Evolutionary conservation across 306 rosid species (phyloP), one percentile per base, ranked within the genome.

Genomic region (Glycine latifolia): DNA sequence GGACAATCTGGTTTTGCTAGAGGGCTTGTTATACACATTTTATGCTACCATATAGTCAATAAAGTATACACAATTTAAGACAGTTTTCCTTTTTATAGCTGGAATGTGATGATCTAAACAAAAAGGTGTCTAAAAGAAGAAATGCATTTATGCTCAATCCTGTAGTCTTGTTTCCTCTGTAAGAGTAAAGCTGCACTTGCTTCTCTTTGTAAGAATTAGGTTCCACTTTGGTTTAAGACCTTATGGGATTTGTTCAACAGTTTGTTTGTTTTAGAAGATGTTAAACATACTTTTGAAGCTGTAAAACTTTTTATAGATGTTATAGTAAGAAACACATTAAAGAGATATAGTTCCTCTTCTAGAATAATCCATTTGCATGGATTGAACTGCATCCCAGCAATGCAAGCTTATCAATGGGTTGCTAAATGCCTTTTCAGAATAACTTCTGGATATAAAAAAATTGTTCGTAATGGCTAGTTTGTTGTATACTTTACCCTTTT

Each of bases 91-190:
- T 81, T 61, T 39, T 73, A 43, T 17, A 37, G 56, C 62, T 77
- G 61, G 5, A 48, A 48, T 70, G 50, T 46, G 61, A 70, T 79
- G 71, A 14, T 60, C 50, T 67, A 79, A 56, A 44, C 37, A 78
- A 33, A 48, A 58, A 58, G 10, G 47, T 2, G 8, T 0, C 2
- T 58, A 14, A 16, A 20, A 56, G 54, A 37, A 13, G 26, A 44
- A 67, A 8, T 12, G 67, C 68, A 3, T 44, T 44, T 55, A 35
- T 52, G 39, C 55, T 67, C 75, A 15, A 67, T 78, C 67, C 66
- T 67, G 13, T 17, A 11, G 17, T 67, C 31, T 41, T 20, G 20
- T 20, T 20, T 53, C 55, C 17, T 39, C 55, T 66, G 66, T 12
- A 12, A 39, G 62, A 66, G 44, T 53, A 78, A 67, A 20, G 20